Evolutionary conservation across 495 filamentous ascomycete genomes (phyloP).

Genomic region (Daldinia bambusicola): DNA sequence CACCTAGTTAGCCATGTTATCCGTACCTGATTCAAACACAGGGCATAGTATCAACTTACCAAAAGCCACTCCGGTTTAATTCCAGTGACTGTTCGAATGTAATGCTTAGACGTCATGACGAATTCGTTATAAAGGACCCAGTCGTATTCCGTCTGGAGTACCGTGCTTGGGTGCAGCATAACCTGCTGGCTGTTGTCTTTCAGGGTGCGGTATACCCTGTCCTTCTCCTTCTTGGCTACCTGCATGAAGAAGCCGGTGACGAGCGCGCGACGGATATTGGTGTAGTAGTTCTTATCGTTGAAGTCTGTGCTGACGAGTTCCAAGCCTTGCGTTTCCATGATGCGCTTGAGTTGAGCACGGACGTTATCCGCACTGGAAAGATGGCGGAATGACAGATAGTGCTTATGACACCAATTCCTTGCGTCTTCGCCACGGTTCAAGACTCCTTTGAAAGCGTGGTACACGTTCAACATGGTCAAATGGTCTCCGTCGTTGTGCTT

Average conservation of each 20-base stretch:
- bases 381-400: conserved; percentile 91
- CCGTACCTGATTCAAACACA: neutral
- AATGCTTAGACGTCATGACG: conserved; percentile 96
- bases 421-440: conserved; percentile 74
- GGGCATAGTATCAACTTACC: conserved; percentile 63
- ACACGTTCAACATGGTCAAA: conserved; percentile 95
- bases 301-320: conserved; percentile 89
- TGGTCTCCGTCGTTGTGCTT: conserved; percentile 95
- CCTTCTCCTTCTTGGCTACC: conserved; percentile 88
- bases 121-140: conserved; percentile 99
- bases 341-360: conserved; percentile 85
- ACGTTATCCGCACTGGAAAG: conserved; percentile 95
- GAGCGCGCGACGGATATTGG: conserved; percentile 94
- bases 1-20: conserved; percentile 22
- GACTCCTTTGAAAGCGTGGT: conserved; percentile 91
- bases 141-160: conserved; percentile 83
- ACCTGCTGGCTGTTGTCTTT: conserved; percentile 89
- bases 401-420: conserved; percentile 95
- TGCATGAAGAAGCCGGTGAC: conserved; percentile 99
- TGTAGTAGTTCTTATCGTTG: conserved; percentile 96
- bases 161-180: conserved; percentile 90
- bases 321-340: conserved; percentile 92
- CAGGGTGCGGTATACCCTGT: conserved; percentile 90
- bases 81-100: conserved; percentile 74
- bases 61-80: conserved; percentile 86